These are phyloP conservation scores for Metarhizium brunneum DNA, from an alignment of 2,329 filamentous ascomycete genomes.

Conservation along the genomic window DNA sequence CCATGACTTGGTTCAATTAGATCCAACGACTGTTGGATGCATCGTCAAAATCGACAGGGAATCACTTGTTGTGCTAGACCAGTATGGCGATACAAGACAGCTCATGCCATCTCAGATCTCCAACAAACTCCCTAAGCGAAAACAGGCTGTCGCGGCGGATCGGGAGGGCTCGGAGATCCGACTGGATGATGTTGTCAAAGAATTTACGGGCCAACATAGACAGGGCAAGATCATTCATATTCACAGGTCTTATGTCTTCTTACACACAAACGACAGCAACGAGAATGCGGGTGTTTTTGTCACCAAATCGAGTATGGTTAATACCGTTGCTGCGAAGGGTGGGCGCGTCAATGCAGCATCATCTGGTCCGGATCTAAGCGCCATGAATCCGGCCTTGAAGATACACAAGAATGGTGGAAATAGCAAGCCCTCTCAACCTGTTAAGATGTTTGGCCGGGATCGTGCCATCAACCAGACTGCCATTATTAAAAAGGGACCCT, in stretches of 20 bases:
- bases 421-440: conserved; percentile 48
- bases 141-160: conserved; percentile 82
- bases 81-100: conserved; percentile 74
- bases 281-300: conserved; percentile 91
- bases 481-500: conserved; percentile 74
- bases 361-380: conserved; percentile 67
- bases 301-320: conserved; percentile 73
- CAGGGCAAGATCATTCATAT: conserved; percentile 90
- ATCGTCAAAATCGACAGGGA: conserved; percentile 94
- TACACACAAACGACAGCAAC: conserved; percentile 72
- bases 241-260: conserved; percentile 83
- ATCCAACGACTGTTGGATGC: conserved; percentile 84
- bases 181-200: conserved; percentile 84
- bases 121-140: conserved; percentile 75
- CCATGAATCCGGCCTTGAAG: conserved; percentile 89
- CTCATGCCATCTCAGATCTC: conserved; percentile 86
- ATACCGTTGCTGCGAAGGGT: conserved; percentile 89
- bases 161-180: conserved; percentile 89
- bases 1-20: conserved; percentile 88
- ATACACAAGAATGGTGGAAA: conserved; percentile 50
- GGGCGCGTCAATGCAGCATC: conserved; percentile 57
- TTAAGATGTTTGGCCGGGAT: conserved; percentile 71
- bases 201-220: conserved; percentile 75
- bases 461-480: conserved; percentile 85
- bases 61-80: conserved; percentile 80